These are phyloP conservation scores for Backusella westeae DNA, from an alignment of 192 early-diverging fungal species.

Conservation along the genomic window DNA sequence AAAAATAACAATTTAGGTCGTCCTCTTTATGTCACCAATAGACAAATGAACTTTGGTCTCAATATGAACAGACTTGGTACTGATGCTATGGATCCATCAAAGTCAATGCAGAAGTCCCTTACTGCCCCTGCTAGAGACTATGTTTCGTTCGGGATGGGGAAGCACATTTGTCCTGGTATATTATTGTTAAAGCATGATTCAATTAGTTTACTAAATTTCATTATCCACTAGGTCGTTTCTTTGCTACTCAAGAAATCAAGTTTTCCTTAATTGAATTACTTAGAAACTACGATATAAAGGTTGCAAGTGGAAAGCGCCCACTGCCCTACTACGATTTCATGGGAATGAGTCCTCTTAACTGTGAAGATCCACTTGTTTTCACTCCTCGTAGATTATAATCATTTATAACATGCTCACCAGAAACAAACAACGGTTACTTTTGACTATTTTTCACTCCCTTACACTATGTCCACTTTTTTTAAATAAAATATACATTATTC, in stretches of 20 bases:
- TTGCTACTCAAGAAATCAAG: conserved; percentile 31
- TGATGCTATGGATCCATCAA: conserved; percentile 13
- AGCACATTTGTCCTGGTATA: conserved; percentile 20
- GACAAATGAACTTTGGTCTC: conserved; percentile 22
- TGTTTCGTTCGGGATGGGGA: conserved; percentile 20
- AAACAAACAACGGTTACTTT: too few species aligned
- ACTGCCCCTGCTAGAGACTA: conserved; percentile 13
- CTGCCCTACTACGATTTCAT: neutral
- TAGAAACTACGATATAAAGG: conserved; percentile 12
- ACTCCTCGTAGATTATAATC: neutral
- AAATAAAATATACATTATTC: too few species aligned
- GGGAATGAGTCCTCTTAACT: conserved; percentile 2
- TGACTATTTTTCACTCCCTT: too few species aligned
- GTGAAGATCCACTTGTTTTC: conserved; percentile 9
- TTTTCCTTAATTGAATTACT: conserved; percentile 12
- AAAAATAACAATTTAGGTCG: neutral
- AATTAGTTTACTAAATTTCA: neutral
- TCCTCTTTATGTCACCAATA: neutral
- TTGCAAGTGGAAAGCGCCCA: neutral
- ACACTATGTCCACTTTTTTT: too few species aligned
- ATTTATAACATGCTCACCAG: too few species aligned
- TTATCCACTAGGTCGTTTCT: conserved; percentile 9
- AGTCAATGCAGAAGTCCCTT: neutral
- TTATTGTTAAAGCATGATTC: too few species aligned
- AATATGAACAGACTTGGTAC: neutral